phyloP scores from a whole-genome alignment of 202 grass and related monocot species.

The Carex arenaria region DNA sequence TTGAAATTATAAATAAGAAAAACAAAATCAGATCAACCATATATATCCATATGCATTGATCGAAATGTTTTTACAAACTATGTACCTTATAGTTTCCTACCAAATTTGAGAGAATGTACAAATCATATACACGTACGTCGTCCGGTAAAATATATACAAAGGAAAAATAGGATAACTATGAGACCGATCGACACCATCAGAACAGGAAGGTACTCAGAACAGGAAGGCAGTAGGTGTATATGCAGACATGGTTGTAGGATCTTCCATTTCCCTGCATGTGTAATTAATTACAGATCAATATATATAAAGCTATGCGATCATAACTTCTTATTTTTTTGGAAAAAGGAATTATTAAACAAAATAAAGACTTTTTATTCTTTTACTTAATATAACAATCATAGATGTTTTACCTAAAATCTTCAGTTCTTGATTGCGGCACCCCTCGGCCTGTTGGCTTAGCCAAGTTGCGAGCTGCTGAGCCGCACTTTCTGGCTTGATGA shows the following conservation, averaged over 20 bases:
- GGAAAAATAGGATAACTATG: slow-evolving; percentile 25
- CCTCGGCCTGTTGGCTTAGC: slow-evolving; percentile 18
- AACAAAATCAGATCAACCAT: slow-evolving; percentile 5
- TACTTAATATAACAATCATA: background rate
- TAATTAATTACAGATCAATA: background rate
- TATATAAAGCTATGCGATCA: background rate
- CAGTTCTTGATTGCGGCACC: slow-evolving; percentile 21
- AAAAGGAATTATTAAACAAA: background rate
- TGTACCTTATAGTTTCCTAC: background rate
- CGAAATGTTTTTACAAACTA: background rate
- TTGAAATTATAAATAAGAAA: background rate
- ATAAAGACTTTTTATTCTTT: background rate
- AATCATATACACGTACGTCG: background rate
- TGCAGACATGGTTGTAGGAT: slow-evolving; percentile 37
- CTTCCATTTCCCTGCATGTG: slow-evolving; percentile 43
- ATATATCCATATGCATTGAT: background rate
- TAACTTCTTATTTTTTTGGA: background rate
- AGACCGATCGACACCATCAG: background rate
- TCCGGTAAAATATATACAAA: slow-evolving; percentile 17
- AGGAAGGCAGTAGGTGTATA: slow-evolving; percentile 62
- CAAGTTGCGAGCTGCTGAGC: background rate
- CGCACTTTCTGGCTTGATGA: background rate
- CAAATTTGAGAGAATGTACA: background rate
- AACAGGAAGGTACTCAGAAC: slow-evolving; percentile 31
- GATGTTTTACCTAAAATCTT: slow-evolving; percentile 32